Evolutionary conservation across 371 early-diverging fungal genomes (phyloP), one percentile per base, ranked within the genome.

Genomic region (Smittium culicis): DNA sequence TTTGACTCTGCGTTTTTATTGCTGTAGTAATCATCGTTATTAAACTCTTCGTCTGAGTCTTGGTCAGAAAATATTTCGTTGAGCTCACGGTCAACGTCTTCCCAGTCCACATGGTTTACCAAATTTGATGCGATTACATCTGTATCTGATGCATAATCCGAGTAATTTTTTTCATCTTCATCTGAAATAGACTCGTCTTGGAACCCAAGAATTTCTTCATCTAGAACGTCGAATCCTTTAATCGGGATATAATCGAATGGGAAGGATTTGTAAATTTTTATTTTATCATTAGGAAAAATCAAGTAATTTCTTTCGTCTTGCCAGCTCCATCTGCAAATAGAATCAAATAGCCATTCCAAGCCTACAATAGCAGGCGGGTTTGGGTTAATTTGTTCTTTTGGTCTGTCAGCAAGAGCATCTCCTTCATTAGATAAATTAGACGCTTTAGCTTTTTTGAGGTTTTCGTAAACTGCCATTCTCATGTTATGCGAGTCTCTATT

Each of bases 401-500:
- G 33, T 17, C 25, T 25, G 61, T 61, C 58, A 17, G 0, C 25
- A 32, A 2, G 66, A 61, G 25, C 56, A 55, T 65, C 55, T 25
- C n/a, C 20, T 59, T 34, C 68, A 73, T 27, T 16, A 66, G 34
- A n/a, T 17, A 54, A 17, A 8, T 60, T 25, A 60, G 11, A 11
- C 8, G 60, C 54, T 20, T 54, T 54, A 17, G 54, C 17, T 25
- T 54, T 54, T 54, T 17, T 25, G 17, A 54, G 54, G n/a, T n/a
- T n/a, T n/a, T n/a, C n/a, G 54, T 54, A 54, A 35, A 70, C 59
- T 0, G 77, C 77, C 17, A 67, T 62, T n/a, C 75, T 67, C 20
- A 75, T 74, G 67, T 77, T 77, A 32, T 68, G 73, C 0, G 77
- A 75, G 17, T 70, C 77, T 0, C 71, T 72, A 34, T 74, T 77